Base-by-base conservation (phyloP, 1,139 yeast genomes). In the Yamadazyma jaroonii region DNA sequence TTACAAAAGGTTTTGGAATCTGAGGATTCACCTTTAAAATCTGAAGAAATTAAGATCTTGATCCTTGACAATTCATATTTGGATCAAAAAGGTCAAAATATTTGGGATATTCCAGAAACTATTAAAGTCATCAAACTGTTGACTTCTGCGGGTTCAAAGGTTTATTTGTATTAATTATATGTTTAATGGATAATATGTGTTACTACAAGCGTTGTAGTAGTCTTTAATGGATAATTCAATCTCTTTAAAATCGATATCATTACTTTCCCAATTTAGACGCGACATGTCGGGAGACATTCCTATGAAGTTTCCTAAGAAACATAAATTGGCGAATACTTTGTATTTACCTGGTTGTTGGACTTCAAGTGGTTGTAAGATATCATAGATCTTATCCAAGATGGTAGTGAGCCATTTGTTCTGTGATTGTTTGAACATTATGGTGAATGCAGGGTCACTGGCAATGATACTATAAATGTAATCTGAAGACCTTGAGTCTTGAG, bases 31-130 rank as follows among this genome's bases (percentile, higher is more conserved):
- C 66, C 59, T 6, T 62, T 69, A 42, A 59, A 61, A 28, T 64
- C 63, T 26, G 64, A 67, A 5, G 83, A 80, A 38, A 67, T 81
- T 42, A 77, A 62, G 47, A 79, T 67, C 24, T 60, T 83, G 9
- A 70, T 84, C n/a, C 65, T 82, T 15, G 92, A 84, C 52, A 73
- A 78, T 34, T 64, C 84, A 4, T 79, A 74, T 49, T 64, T 84
- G 50, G 89, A 84, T 53, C 59, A 69, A 13, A 84, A 84, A 57
- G 64, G 71, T 40, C 82, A 81, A 48, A 77, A 74, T 42, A 65
- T 83, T 3, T 80, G 85, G 79, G 90, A 84, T 44, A 61, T 69
- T 27, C 62, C 64, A 26, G 82, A 75, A 43, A 71, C 78, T 6
- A 53, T 64, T 9, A 57, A 57, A 15, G 60, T 69, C 3, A 52